Base-by-base conservation (phyloP, 1,284 basidiomycete genomes). In the Ganoderma leucocontextum region DNA sequence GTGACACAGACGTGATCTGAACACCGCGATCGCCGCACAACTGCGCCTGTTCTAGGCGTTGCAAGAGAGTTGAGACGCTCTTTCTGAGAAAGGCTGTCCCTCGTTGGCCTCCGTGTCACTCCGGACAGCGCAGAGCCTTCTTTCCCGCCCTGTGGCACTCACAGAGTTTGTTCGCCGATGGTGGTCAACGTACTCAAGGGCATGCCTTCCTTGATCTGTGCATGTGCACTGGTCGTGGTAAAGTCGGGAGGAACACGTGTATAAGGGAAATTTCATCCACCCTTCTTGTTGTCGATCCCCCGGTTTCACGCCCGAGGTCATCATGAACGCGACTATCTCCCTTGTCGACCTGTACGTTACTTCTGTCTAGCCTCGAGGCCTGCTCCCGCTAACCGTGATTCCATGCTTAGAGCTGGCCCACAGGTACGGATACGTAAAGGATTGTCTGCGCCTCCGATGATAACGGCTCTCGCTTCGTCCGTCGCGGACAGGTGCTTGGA, bases 401-500 rank as follows among this genome's bases (percentile, higher is more conserved):
- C 44, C 44, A 47, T 47, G 44, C 44, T 22, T 47, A 47, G 44
- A 47, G 44, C 44, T 47, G 44, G 44, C n/a, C 44, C 44, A 9
- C 44, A 47, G 44, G 44, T 47, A 47, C 44, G 44, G 8, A 22
- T 47, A 47, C 44, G 44, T 47, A 47, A 47, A 47, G 8, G 7
- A 22, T 22, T 2, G 44, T 47, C 44, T 47, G 44, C 44, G 7
- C n/a, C 9, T 47, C 44, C 44, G 44, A 47, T 22, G 44, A 47
- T 47, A 22, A 47, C 44, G 44, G 44, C 44, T 29, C 44, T 47
- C 44, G 44, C 44, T 22, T 47, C n/a, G 4, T n/a, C n/a, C n/a
- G 44, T 47, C 44, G n/a, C 12, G 7, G n/a, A 47, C 44, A 66
- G 64, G n/a, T 66, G 44, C 29, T 66, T 22, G 64, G 64, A 35